These are phyloP conservation scores for Tagetes erecta DNA, from an alignment of 129 eudicot genomes.

Conservation along the genomic window DNA sequence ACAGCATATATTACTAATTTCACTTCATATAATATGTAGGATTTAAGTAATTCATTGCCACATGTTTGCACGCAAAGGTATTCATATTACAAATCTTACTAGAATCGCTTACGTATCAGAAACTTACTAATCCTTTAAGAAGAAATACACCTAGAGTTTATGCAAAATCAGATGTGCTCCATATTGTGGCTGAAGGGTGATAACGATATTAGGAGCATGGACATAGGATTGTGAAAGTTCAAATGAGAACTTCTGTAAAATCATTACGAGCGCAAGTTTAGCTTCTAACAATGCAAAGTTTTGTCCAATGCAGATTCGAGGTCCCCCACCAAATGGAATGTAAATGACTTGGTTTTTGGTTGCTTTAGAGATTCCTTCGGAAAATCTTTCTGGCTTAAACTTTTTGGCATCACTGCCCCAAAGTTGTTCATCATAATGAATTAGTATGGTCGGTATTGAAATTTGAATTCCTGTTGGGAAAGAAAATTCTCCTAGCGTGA, in stretches of 20 bases:
- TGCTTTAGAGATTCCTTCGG: not conserved
- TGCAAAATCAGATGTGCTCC: conserved; percentile 21
- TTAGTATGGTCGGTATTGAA: not conserved
- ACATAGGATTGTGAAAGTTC: conserved; percentile 29
- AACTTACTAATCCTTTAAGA: too few relatives aligned
- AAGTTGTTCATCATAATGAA: conserved; percentile 17
- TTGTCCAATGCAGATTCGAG: not conserved
- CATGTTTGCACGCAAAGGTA: too few relatives aligned
- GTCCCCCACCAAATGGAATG: not conserved
- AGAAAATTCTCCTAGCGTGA: not conserved
- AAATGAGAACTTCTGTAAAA: conserved; percentile 28
- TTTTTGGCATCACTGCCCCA: conserved; percentile 23
- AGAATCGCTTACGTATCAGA: too few relatives aligned
- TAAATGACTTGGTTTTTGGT: not conserved
- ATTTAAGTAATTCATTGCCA: too few relatives aligned
- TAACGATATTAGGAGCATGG: conserved; percentile 24
- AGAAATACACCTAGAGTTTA: not conserved
- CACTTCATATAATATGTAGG: too few relatives aligned
- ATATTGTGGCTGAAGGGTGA: conserved; percentile 25
- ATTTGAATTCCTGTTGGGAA: conserved; percentile 2
- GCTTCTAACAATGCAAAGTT: not conserved
- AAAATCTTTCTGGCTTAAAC: conserved; percentile 24
- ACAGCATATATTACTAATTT: too few relatives aligned
- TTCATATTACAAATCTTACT: too few relatives aligned
- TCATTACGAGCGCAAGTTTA: not conserved